Base-by-base conservation (phyloP, 2,329 filamentous ascomycete genomes). In the Penicillium sp. region DNA sequence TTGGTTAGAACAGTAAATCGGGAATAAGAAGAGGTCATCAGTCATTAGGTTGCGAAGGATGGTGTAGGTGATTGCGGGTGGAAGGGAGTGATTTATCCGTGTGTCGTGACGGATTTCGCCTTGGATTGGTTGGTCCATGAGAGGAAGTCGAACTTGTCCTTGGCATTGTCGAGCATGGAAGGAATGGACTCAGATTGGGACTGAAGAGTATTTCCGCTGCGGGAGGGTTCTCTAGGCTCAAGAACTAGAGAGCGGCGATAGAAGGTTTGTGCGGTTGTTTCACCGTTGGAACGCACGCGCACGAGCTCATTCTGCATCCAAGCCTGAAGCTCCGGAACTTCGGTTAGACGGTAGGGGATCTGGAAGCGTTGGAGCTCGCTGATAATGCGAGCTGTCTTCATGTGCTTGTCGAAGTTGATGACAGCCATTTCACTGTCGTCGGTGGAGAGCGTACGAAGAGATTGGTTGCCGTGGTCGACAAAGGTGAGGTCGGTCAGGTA, bases 401-500 rank as follows among this genome's bases (percentile, higher is more conserved):
- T 86, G 67, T 97, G 89, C 72, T 97, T 97, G 75, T 97, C 91
- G 62, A 96, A 97, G 71, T 98, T 98, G 76, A 98, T 88, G 29
- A 97, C 87, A 0, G 83, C 82, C 61, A 88, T 78, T 24, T 82
- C 79, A 26, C 74, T 72, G 28, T 82, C 78, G n/a, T 86, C 80
- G 13, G 64, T 75, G 0, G 81, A 80, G 19, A 95, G 79, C 61
- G 85, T 84, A 61, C 91, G 88, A 2, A 85, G 90, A 5, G 88
- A 81, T 31, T 87, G 86, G 68, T 97, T 97, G 54, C 93, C 93
- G 56, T 91, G 89, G 64, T 97, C 89, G 48, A 95, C 85, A 69
- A 98, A 97, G 0, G 90, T 96, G 33, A 98, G 76, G 65, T 98
- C 93, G 0, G 93, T 98, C 34, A 98, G 77, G 67, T 96, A 97